Evolutionary conservation across 106 monocot species (phyloP).

Genomic region (Alisma plantagoaquatica): DNA sequence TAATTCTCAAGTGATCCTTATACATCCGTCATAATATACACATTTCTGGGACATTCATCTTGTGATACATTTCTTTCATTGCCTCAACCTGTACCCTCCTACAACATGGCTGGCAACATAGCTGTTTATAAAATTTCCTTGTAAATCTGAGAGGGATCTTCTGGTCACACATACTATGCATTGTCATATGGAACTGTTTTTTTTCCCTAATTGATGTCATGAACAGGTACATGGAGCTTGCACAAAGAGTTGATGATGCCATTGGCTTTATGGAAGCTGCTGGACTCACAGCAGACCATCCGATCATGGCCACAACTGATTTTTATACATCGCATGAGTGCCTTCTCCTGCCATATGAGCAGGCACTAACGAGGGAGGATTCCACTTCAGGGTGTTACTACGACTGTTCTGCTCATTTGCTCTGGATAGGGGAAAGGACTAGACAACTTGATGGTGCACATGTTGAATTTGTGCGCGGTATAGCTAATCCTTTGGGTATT

Average conservation of each 20-base stretch:
- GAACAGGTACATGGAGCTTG: constrained; percentile 44
- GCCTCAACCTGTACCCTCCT: no score
- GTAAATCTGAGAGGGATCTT: no score
- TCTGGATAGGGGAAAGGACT: constrained; percentile 68
- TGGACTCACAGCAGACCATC: constrained; percentile 47
- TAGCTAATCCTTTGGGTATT: constrained; percentile 54
- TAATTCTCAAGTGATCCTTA: no score
- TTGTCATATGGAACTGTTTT: no score
- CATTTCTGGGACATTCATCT: no score
- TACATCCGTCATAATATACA: no score
- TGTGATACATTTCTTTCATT: no score
- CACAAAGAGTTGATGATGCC: constrained; percentile 51
- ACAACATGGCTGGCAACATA: no score
- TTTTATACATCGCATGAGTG: constrained; percentile 72
- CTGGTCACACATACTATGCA: no score
- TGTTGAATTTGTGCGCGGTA: constrained; percentile 57
- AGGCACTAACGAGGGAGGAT: constrained; percentile 51
- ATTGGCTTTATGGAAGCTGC: constrained; percentile 60
- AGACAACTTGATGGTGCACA: constrained; percentile 55
- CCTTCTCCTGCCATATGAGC: constrained; percentile 54
- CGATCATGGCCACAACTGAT: constrained; percentile 45
- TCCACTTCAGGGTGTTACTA: constrained; percentile 50
- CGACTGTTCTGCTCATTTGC: constrained; percentile 68
- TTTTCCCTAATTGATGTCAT: no score
- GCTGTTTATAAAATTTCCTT: no score